phyloP scores from a whole-genome alignment of 2,329 filamentous ascomycete genomes.

The Aspergillus fumigatiaffinis region DNA sequence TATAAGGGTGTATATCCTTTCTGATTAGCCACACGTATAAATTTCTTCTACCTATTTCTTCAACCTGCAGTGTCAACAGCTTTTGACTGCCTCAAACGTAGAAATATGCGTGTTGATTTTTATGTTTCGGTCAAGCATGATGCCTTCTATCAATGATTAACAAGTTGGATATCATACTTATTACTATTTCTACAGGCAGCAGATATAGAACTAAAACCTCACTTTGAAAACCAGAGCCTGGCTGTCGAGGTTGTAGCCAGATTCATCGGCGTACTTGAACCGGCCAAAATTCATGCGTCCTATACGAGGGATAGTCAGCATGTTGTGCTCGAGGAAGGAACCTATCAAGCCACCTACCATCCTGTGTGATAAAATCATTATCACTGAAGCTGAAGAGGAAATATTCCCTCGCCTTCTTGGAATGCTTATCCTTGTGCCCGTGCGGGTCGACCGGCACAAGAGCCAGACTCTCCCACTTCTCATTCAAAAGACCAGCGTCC shows the following conservation, averaged over 20 bases:
- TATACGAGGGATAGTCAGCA: slow-evolving; percentile 21
- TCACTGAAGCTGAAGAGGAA: slow-evolving; percentile 66
- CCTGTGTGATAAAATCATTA: slow-evolving; percentile 72
- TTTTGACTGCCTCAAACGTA: too few species aligned
- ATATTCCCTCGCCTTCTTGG: slow-evolving; percentile 53
- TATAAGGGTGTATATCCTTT: too few species aligned
- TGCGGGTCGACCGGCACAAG: slow-evolving; percentile 56
- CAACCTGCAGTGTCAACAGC: too few species aligned
- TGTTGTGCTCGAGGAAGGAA: background rate
- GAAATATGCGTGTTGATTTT: too few species aligned
- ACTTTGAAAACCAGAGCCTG: slow-evolving; percentile 59
- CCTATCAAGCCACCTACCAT: slow-evolving; percentile 44
- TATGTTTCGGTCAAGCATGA: too few species aligned
- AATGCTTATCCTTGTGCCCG: slow-evolving; percentile 8
- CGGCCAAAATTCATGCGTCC: slow-evolving; percentile 56
- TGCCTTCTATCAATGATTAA: too few species aligned
- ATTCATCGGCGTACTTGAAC: slow-evolving; percentile 53
- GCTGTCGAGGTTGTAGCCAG: slow-evolving; percentile 56
- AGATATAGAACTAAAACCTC: slow-evolving; percentile 15
- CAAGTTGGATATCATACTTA: too few species aligned
- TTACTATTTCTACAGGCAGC: background rate
- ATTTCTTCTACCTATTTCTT: too few species aligned
- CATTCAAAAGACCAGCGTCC: slow-evolving; percentile 60
- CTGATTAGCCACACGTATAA: too few species aligned
- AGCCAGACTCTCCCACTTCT: slow-evolving; percentile 72